phyloP scores from a whole-genome alignment of 2,329 filamentous ascomycete species.

The Ascocoryne sarcoides region DNA sequence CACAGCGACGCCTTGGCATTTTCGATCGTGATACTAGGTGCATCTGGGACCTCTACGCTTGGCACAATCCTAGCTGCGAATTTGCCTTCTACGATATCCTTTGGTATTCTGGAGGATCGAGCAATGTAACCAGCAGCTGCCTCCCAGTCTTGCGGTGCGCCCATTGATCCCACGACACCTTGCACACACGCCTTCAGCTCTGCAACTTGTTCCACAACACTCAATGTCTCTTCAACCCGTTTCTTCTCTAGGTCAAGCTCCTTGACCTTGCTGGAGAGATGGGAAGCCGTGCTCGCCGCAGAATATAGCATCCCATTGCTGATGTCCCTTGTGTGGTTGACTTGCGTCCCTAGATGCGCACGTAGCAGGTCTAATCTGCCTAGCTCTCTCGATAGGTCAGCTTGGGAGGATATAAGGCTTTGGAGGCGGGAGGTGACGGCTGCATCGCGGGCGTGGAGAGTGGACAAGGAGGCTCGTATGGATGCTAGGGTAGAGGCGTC shows the following conservation, averaged over 20 bases:
- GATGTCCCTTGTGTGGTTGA: conserved; percentile 71
- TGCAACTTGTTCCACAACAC: conserved; percentile 90
- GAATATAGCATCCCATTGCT: conserved; percentile 85
- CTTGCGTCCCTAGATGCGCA: conserved; percentile 79
- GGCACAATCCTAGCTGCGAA: conserved; percentile 92
- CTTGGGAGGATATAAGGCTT: conserved; percentile 70
- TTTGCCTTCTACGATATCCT: conserved; percentile 68
- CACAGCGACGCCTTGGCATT: conserved; percentile 84
- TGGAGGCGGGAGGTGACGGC: conserved; percentile 67
- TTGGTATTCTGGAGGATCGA: conserved; percentile 72
- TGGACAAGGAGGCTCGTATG: conserved; percentile 66
- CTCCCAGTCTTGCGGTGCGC: conserved; percentile 97
- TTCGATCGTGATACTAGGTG: conserved; percentile 78
- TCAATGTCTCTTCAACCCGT: conserved; percentile 79
- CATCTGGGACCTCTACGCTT: conserved; percentile 89
- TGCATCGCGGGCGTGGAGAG: conserved; percentile 69
- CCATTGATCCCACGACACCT: conserved; percentile 92
- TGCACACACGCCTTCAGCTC: conserved; percentile 96
- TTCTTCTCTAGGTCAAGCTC: conserved; percentile 84
- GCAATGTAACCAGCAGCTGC: conserved; percentile 85
- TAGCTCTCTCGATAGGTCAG: conserved; percentile 78
- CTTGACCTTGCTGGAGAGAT: conserved; percentile 80
- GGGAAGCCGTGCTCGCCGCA: conserved; percentile 75
- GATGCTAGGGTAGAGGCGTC: conserved; percentile 68
- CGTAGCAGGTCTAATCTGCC: conserved; percentile 81